Evolutionary conservation across 2,329 filamentous ascomycete species (phyloP), one percentile per base, ranked within the genome.

Genomic region (Myriosclerotinia duriaeana): DNA sequence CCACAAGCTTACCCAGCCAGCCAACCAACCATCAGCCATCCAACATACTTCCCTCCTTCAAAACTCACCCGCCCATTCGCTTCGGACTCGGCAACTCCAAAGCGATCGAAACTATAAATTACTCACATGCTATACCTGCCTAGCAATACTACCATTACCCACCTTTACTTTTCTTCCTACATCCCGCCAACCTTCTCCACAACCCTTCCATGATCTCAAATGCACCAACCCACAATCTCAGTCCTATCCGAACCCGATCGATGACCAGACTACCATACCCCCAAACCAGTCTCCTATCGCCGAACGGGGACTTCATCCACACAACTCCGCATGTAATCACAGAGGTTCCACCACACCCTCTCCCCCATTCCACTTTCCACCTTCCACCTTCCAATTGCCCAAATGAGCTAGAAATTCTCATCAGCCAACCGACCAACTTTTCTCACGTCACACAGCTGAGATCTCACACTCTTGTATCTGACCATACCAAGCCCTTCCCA

Each of bases 361-460:
- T 5, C 30, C 30, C 26, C 26, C 26, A 26, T 26, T 26, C 26
- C 26, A 26, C 26, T 26, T 26, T 34, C 30, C 30, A 34, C 4
- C 4, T 34, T 34, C 30, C 30, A 34, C 2, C 2, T 34, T 34
- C 30, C 30, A 34, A 34, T 5, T 34, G 1, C 30, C 30, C 30
- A 34, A 34, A 34, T 1, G 4, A 34, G 30, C 30, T 17, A 1
- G 4, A 40, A 26, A 40, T 52, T 8, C 3, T 46, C 20, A 12
- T 52, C 15, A 60, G 12, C 56, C 56, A 60, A 46, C 20, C 56
- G 48, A 60, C 42, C 26, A 22, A 40, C 46, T 62, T 62, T 62
- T 62, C 46, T 20, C 46, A 48, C 42, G 6, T 60, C 42, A 48
- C 42, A 60, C 26, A 11, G 2, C 11, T 4, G 14, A 42, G 2